These are phyloP conservation scores for Solanum hybrid DNA, from an alignment of 305 asterid genomes.

Conservation along the genomic window DNA sequence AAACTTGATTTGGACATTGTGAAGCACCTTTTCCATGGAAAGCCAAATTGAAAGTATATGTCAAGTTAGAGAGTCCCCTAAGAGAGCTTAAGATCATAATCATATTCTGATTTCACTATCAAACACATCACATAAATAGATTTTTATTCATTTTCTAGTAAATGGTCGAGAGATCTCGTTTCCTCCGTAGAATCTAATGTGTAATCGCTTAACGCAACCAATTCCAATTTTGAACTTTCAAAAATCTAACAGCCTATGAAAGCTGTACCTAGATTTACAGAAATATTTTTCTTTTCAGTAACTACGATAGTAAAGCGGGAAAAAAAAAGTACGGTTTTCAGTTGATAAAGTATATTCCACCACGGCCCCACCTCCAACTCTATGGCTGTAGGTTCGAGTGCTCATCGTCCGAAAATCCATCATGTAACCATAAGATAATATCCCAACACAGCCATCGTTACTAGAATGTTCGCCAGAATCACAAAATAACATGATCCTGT, in stretches of 20 bases:
- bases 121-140: not conserved
- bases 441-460: not conserved
- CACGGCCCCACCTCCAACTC: not conserved
- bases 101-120: not conserved
- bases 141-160: not conserved
- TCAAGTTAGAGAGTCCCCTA: not conserved
- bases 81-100: not conserved
- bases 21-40: not conserved
- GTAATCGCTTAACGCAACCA: not conserved
- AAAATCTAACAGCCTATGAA: not conserved
- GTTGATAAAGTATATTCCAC: not conserved
- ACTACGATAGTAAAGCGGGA: not conserved
- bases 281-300: not conserved
- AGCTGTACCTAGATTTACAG: not conserved
- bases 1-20: not conserved
- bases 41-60: not conserved
- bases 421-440: not conserved
- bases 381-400: not conserved
- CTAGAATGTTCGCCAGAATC: not conserved
- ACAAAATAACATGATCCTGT: not conserved
- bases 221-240: not conserved
- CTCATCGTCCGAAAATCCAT: not conserved
- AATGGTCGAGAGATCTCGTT: not conserved
- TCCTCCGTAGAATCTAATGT: not conserved
- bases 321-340: not conserved